Evolutionary conservation across 805 yeast genomes (phyloP), one percentile per base, ranked within the genome.

Genomic region (Yarrowia sp.): DNA sequence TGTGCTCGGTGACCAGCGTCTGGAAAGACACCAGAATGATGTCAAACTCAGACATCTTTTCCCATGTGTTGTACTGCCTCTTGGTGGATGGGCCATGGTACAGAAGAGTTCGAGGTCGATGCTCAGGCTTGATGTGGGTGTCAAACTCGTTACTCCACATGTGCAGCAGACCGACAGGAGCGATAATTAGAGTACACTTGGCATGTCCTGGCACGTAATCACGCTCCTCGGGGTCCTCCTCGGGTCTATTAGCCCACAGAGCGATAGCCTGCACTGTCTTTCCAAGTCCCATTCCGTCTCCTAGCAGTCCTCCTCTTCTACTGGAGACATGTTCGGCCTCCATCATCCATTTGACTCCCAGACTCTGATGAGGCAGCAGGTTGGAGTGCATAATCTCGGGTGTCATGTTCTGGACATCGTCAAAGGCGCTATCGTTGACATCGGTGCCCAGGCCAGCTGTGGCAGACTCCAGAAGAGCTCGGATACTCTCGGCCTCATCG

Each of bases 221-320:
- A 53, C 24, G 10, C 19, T 15, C 20, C 10, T 15, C 46, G 14
- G 55, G 55, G 14, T 46, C 66, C 40, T 64, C 49, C 14, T 2
- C 10, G 42, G 67, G 70, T 17, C 70, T 71, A 34, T 84, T 80
- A 67, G 87, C 72, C 68, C 89, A 83, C 42, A 91, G 79, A 0
- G 93, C 88, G 40, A 86, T 79, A 14, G 90, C 85, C 76, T 90
- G 96, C 56, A 90, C 84, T 0, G 96, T 90, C 73, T 90, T 90
- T 65, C 96, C 96, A n/a, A 90, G 79, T 19, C 96, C 96, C 96
- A 90, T 90, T 76, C 88, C 95, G 74, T 90, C 96, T 73, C 93
- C 90, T 58, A 90, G 77, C 15, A 86, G 64, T 6, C 89, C 90
- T 42, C 89, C 90, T 67, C 60, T n/a, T 20, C 30, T 50, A 30